These are phyloP conservation scores for Botrytis pseudocinerea DNA, from an alignment of 2,329 filamentous ascomycete genomes.

Conservation along the genomic window DNA sequence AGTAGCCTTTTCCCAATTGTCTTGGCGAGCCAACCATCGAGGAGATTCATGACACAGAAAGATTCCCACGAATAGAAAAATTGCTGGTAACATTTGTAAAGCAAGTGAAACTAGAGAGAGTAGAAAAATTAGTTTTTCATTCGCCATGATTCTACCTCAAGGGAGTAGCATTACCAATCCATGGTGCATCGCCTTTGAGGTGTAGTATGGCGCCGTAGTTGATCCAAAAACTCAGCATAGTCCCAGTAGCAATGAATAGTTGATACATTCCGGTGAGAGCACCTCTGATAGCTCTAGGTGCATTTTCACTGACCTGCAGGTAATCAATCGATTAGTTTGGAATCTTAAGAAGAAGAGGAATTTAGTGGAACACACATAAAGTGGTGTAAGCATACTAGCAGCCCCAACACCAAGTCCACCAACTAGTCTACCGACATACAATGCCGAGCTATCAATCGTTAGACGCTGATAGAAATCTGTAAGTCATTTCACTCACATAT, in stretches of 20 bases:
- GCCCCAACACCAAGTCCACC: constrained; percentile 53
- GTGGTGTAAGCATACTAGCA: constrained; percentile 45
- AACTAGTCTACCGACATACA: constrained; percentile 65
- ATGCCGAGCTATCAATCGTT: constrained; percentile 44
- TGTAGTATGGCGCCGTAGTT: constrained; percentile 44
- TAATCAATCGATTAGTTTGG: constrained; percentile 43
- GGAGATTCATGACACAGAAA: constrained; percentile 61
- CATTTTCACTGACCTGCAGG: constrained; percentile 52
- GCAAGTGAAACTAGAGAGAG: constrained; percentile 65
- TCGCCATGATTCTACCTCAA: too few species aligned
- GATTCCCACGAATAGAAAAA: constrained; percentile 62
- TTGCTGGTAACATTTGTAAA: constrained; percentile 63
- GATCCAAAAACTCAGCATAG: constrained; percentile 47
- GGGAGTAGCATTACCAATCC: constrained; percentile 7
- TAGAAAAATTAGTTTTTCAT: constrained; percentile 27
- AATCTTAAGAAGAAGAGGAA: constrained; percentile 39
- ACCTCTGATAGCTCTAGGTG: constrained; percentile 52
- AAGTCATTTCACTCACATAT: constrained; percentile 43
- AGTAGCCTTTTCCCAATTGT: constrained; percentile 66
- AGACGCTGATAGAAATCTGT: neutral
- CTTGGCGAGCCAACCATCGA: constrained; percentile 66
- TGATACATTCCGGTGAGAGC: constrained; percentile 53
- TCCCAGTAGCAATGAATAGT: constrained; percentile 45
- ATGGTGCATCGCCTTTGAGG: constrained; percentile 18
- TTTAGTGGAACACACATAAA: constrained; percentile 34